phyloP scores from a whole-genome alignment of 306 rosid genomes.

The Pachyrhizus erosus region DNA sequence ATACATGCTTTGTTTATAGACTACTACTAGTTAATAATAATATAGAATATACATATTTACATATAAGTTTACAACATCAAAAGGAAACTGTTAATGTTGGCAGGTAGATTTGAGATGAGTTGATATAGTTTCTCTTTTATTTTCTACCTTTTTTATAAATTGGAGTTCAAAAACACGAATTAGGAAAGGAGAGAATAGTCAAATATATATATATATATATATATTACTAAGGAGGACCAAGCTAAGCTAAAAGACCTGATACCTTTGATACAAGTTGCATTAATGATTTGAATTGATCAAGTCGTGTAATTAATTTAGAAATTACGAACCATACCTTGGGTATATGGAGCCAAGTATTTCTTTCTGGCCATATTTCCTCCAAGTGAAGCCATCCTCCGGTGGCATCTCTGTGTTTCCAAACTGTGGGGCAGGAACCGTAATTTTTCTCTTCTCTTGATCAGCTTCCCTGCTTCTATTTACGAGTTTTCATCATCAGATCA shows the following conservation, averaged over 20 bases:
- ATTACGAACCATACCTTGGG: conserved; percentile 58
- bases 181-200: not conserved
- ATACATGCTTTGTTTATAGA: not conserved
- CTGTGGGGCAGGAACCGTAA: conserved; percentile 59
- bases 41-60: not conserved
- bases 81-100: not conserved
- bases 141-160: not conserved
- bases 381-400: conserved; percentile 75
- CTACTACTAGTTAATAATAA: not conserved
- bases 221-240: not conserved
- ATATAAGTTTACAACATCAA: not conserved
- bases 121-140: not conserved
- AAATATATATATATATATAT: no score
- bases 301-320: not conserved
- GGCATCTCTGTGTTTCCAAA: conserved; percentile 76
- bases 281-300: not conserved
- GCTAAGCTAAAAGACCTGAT: not conserved
- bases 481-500: not conserved
- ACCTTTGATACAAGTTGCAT: not conserved
- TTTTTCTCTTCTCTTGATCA: conserved; percentile 42
- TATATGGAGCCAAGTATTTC: conserved; percentile 69
- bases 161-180: not conserved
- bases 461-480: conserved; percentile 46
- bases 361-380: conserved; percentile 91
- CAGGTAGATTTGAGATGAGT: not conserved